A percentile compares a stretch with the other conserved stretches of the same genome.
Conservation (phyloP, 768 basidiomycete species). For the Dendrothele bispora region DNA sequence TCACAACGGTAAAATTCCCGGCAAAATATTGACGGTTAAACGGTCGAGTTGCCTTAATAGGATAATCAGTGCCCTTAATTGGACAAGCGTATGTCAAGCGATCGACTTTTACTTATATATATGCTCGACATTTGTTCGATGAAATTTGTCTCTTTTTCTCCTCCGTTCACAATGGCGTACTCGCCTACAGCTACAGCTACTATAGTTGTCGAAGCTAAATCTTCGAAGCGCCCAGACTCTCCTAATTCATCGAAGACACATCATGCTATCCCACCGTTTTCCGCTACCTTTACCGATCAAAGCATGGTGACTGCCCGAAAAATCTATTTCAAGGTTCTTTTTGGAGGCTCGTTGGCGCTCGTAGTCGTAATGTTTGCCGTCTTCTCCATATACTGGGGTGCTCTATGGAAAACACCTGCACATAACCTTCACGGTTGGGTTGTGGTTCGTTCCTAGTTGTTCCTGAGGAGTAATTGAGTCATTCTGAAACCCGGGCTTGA, state of each 20-base stretch:
- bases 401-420: conserved; percentile 40
- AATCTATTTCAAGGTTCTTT: conserved; percentile 41
- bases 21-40: too few species aligned
- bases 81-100: too few species aligned
- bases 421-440: conserved; percentile 49
- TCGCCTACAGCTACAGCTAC: neutral
- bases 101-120: too few species aligned
- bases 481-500: too few species aligned
- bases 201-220: neutral
- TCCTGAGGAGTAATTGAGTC: too few species aligned
- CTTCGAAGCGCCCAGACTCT: too few species aligned
- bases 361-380: conserved; percentile 41
- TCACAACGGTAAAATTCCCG: too few species aligned
- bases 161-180: too few species aligned
- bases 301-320: conserved; percentile 23
- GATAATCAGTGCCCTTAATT: too few species aligned
- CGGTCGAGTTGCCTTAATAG: too few species aligned
- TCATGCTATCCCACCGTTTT: conserved; percentile 2
- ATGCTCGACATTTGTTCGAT: too few species aligned
- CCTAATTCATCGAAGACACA: neutral
- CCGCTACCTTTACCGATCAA: conserved; percentile 6
- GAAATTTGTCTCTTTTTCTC: too few species aligned
- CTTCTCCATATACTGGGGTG: conserved; percentile 60
- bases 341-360: conserved; percentile 32
- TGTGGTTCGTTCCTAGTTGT: conserved; percentile 36